Evolutionary conservation across 2,329 filamentous ascomycete species (phyloP).

Genomic region (Whalleya microplaca): DNA sequence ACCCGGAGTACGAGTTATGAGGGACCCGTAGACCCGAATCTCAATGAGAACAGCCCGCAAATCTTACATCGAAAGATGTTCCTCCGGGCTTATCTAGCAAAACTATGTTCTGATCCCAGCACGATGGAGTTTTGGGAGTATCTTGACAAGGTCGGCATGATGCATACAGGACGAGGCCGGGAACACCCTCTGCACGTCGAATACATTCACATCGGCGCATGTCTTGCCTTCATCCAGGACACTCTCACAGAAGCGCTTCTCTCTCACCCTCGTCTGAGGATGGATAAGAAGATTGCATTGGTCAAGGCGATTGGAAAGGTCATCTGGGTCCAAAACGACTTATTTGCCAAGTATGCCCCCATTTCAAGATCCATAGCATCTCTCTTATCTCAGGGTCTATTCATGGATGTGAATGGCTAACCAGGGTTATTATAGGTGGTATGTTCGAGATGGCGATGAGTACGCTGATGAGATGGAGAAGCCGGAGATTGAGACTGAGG

Average conservation of each 20-base stretch:
- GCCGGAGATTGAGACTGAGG: constrained; percentile 61
- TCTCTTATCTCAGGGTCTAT: not conserved
- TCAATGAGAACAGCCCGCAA: constrained; percentile 71
- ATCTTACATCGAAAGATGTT: constrained; percentile 81
- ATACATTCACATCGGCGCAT: constrained; percentile 76
- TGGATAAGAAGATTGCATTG: constrained; percentile 71
- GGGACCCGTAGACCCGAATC: constrained; percentile 65
- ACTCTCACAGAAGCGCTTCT: constrained; percentile 77
- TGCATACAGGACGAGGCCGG: constrained; percentile 78
- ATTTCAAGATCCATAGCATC: too few relatives aligned
- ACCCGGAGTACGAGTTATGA: constrained; percentile 66
- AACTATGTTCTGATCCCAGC: constrained; percentile 74
- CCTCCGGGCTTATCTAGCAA: constrained; percentile 72
- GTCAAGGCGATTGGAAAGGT: constrained; percentile 79
- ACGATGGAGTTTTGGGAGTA: constrained; percentile 83
- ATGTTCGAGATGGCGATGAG: constrained; percentile 69
- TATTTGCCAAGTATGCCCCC: constrained; percentile 65
- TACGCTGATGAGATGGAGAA: constrained; percentile 50
- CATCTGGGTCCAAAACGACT: constrained; percentile 86
- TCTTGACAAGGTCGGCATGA: constrained; percentile 81
- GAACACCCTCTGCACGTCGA: constrained; percentile 76
- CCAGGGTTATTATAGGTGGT: constrained; percentile 52
- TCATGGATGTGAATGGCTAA: not conserved
- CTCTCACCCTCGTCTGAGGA: constrained; percentile 67
- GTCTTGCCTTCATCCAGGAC: constrained; percentile 76